Evolutionary conservation across 805 yeast species (phyloP).

Genomic region (Zygoascus biomembranicola): DNA sequence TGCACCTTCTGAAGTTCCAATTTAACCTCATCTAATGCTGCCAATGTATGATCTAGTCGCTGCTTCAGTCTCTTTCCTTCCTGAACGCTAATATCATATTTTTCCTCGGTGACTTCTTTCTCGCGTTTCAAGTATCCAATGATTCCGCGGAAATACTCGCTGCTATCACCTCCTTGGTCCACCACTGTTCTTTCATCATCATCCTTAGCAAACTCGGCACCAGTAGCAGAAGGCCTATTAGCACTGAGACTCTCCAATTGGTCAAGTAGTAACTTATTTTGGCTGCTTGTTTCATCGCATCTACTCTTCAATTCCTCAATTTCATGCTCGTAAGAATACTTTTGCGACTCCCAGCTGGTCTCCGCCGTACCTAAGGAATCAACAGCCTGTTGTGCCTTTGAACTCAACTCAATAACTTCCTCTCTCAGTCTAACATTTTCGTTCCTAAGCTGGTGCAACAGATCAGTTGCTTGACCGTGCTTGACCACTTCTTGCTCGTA

Average conservation of each 20-base stretch:
- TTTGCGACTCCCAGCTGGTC: conserved; percentile 41
- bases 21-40: conserved; percentile 47
- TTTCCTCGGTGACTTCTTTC: conserved; percentile 60
- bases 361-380: conserved; percentile 31
- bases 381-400: conserved; percentile 28
- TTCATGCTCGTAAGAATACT: conserved; percentile 37
- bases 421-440: conserved; percentile 28
- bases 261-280: conserved; percentile 57
- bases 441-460: conserved; percentile 33
- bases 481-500: conserved; percentile 48
- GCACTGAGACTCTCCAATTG: conserved; percentile 43
- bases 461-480: conserved; percentile 43
- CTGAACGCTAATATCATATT: conserved; percentile 42
- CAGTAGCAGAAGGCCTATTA: not conserved
- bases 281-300: conserved; percentile 51
- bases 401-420: conserved; percentile 20
- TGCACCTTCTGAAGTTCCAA: conserved; percentile 37
- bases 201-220: not conserved
- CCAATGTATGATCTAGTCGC: conserved; percentile 37
- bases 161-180: conserved; percentile 1
- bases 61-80: conserved; percentile 49
- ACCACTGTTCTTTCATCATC: conserved; percentile 5
- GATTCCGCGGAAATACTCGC: conserved; percentile 40
- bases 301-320: conserved; percentile 38
- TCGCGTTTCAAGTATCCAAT: conserved; percentile 61